phyloP scores from a whole-genome alignment of 805 yeast species.

The Hanseniaspora singularis region DNA sequence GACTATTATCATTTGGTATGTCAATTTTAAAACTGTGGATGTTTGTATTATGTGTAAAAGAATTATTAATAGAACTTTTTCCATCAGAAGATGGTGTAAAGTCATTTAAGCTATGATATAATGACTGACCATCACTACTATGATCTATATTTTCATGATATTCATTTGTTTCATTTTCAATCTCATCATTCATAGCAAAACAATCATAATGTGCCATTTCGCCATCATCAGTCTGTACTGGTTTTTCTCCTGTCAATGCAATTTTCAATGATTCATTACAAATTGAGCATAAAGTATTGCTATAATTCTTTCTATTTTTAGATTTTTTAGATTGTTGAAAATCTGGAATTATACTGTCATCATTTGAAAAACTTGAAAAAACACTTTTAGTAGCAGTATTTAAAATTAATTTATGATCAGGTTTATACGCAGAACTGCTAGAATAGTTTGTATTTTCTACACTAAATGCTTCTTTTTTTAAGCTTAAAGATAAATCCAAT shows the following conservation, averaged over 20 bases:
- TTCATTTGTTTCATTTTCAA: conserved; percentile 21
- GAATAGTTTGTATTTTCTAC: no score
- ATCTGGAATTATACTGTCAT: conserved; percentile 1
- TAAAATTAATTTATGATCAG: no score
- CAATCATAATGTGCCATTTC: conserved; percentile 39
- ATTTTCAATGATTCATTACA: conserved; percentile 35
- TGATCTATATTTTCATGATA: conserved; percentile 23
- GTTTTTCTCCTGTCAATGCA: conserved; percentile 34
- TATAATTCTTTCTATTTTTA: conserved; percentile 21
- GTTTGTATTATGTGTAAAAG: neutral
- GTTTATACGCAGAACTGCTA: no score
- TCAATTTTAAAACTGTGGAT: neutral
- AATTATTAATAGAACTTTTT: conserved; percentile 24
- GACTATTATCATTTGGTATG: conserved; percentile 22
- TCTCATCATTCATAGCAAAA: conserved; percentile 22
- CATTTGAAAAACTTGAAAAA: no score
- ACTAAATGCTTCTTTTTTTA: no score
- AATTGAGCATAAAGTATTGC: conserved; percentile 31
- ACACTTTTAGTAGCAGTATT: no score
- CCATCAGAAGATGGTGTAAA: no score
- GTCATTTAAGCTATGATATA: no score
- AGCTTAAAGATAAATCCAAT: no score
- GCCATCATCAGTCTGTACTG: conserved; percentile 33
- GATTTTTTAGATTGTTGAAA: no score
- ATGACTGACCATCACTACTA: neutral